phyloP scores from a whole-genome alignment of 2,329 filamentous ascomycete genomes.

The Fusarium oligoseptatum region DNA sequence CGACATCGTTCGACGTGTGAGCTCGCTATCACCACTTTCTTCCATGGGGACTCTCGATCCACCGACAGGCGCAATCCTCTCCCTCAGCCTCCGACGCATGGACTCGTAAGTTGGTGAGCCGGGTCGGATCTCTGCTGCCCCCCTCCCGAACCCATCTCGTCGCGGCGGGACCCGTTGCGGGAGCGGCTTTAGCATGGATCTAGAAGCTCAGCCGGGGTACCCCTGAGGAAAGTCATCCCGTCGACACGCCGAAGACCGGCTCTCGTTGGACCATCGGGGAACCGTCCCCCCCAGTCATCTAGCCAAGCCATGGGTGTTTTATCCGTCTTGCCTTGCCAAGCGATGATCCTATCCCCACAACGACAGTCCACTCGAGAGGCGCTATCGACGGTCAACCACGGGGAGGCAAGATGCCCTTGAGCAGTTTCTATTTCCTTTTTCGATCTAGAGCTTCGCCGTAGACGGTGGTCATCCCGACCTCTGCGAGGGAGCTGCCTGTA shows the following conservation, averaged over 20 bases:
- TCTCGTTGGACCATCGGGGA: conserved; percentile 9
- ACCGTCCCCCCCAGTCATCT: not conserved
- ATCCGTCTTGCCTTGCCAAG: not conserved
- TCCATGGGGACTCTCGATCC: not conserved
- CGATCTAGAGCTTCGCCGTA: not conserved
- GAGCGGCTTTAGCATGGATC: conserved; percentile 18
- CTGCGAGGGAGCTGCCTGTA: conserved; percentile 3
- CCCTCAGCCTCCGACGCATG: conserved; percentile 5
- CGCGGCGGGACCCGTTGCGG: conserved; percentile 1
- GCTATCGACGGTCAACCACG: not conserved
- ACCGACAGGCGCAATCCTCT: not conserved
- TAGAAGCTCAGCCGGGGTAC: not conserved
- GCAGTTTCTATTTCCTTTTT: not conserved
- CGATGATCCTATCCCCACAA: conserved; percentile 8
- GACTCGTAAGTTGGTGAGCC: conserved; percentile 16
- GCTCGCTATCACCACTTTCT: not conserved
- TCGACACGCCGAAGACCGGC: conserved; percentile 1
- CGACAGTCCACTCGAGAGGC: conserved; percentile 7
- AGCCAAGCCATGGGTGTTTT: conserved; percentile 8
- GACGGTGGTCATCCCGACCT: not conserved
- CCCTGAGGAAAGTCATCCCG: not conserved
- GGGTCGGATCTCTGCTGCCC: conserved; percentile 4
- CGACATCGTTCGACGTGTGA: conserved; percentile 9
- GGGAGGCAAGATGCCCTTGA: not conserved
- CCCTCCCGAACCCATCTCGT: not conserved